A percentile compares a stretch with the other conserved stretches of the same genome.
Conservation (phyloP, 257 asterid genomes). For the Nicotiana knightiana region DNA sequence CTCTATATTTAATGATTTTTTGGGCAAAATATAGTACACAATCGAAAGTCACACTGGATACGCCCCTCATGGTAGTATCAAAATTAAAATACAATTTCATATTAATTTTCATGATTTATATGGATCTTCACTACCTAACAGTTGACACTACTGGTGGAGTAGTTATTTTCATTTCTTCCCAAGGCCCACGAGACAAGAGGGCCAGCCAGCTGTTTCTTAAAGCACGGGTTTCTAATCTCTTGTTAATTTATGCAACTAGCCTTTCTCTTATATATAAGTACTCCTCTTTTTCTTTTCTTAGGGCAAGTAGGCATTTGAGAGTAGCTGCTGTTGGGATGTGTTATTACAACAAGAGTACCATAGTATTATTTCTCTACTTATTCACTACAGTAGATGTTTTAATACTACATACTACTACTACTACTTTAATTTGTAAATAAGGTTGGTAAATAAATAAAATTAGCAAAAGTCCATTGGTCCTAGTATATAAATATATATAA, state of each 20-base stretch:
- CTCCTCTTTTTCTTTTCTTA: not conserved
- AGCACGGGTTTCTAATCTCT: constrained; percentile 18
- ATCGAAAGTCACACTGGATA: too few species aligned
- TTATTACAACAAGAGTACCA: not conserved
- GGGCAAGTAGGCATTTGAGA: not conserved
- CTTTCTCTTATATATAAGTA: not conserved
- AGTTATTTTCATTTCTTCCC: not conserved
- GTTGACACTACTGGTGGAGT: not conserved
- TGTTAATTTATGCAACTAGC: constrained; percentile 17
- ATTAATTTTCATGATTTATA: not conserved
- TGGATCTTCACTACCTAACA: not conserved
- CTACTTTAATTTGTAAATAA: not conserved
- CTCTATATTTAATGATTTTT: too few species aligned
- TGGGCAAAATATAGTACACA: too few species aligned
- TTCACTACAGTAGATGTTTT: not conserved
- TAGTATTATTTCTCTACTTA: not conserved
- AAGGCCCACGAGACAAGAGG: not conserved
- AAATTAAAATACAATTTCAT: not conserved
- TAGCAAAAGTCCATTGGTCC: not conserved
- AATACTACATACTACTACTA: not conserved
- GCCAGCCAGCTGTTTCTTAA: constrained; percentile 21
- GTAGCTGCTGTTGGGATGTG: not conserved
- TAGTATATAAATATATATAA: not conserved
- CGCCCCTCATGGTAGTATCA: not conserved
- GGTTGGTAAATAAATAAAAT: not conserved